Percentiles rank a stretch among this genome's conserved stretches.
Evolutionary conservation across 352 stramenopile species (phyloP).

Genomic region (Pythium utonaiense): DNA sequence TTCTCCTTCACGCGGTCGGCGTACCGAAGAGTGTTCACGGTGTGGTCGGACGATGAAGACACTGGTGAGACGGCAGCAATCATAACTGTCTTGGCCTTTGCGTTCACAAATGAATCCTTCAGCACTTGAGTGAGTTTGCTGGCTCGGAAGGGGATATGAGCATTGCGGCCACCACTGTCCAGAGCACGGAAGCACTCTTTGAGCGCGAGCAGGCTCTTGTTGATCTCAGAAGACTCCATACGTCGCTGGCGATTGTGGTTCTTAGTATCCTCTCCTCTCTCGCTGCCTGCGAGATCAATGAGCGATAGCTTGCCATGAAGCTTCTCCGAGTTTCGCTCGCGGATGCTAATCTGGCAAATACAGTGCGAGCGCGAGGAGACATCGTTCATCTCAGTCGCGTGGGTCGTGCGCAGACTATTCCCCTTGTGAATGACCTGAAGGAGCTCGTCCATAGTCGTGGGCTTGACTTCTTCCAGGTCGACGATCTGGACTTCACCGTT

Average conservation of each 20-base stretch:
- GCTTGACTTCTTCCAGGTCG: slow-evolving; percentile 91
- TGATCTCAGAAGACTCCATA: slow-evolving; percentile 97
- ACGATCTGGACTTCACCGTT: slow-evolving; percentile 94
- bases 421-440: slow-evolving; percentile 92
- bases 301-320: slow-evolving; percentile 91
- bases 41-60: slow-evolving; percentile 93
- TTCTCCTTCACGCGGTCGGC: slow-evolving; percentile 97
- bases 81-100: slow-evolving; percentile 95
- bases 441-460: slow-evolving; percentile 84
- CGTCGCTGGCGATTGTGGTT: slow-evolving; percentile 91
- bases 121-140: slow-evolving; percentile 98
- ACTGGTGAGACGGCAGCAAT: slow-evolving; percentile 94
- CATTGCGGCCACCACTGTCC: slow-evolving; percentile 82
- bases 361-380: slow-evolving; percentile 93
- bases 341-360: slow-evolving; percentile 93
- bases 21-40: slow-evolving; percentile 97
- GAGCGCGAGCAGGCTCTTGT: slow-evolving; percentile 94
- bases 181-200: slow-evolving; percentile 97
- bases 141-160: slow-evolving; percentile 94
- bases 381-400: slow-evolving; percentile 96
- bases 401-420: slow-evolving; percentile 93
- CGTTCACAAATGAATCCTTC: slow-evolving; percentile 96
- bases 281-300: slow-evolving; percentile 96
- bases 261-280: slow-evolving; percentile 94
- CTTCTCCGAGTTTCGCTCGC: slow-evolving; percentile 40